Evolutionary conservation across 163 green algal genomes (phyloP).

Genomic region (Picocystis sp.): DNA sequence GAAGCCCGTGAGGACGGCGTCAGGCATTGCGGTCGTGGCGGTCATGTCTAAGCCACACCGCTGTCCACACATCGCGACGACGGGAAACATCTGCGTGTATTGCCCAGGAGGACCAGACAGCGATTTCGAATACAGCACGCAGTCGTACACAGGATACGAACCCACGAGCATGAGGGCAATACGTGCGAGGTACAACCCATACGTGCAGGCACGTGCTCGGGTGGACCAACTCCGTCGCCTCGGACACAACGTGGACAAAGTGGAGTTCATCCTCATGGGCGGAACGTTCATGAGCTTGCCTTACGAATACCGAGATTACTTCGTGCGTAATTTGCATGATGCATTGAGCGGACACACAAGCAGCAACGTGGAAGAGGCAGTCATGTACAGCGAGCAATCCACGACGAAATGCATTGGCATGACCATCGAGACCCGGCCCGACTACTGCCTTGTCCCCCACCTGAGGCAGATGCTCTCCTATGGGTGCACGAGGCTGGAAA

Average conservation of each 20-base stretch:
- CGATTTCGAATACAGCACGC: constrained; percentile 96
- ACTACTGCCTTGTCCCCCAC: constrained; percentile 66
- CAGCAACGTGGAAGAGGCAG: constrained; percentile 28
- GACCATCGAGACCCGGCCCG: constrained; percentile 93
- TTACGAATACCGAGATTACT: constrained; percentile 87
- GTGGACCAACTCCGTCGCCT: constrained; percentile 89
- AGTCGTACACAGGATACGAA: constrained; percentile 94
- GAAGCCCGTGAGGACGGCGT: constrained; percentile 85
- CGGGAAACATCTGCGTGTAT: constrained; percentile 95
- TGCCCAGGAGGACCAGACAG: constrained; percentile 89
- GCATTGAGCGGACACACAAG: constrained; percentile 43
- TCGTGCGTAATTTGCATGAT: constrained; percentile 87
- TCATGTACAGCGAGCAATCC: constrained; percentile 50
- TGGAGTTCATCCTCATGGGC: constrained; percentile 97
- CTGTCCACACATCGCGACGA: constrained; percentile 80
- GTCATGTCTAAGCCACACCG: constrained; percentile 98
- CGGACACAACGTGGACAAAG: constrained; percentile 89
- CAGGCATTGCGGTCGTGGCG: constrained; percentile 88
- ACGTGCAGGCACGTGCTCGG: constrained; percentile 57
- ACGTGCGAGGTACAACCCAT: constrained; percentile 68
- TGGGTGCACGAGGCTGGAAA: constrained; percentile 89
- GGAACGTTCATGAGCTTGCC: constrained; percentile 96
- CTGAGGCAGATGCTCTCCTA: constrained; percentile 84
- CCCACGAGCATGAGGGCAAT: constrained; percentile 94
- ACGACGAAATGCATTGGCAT: constrained; percentile 87